phyloP scores from a whole-genome alignment of 2,329 filamentous ascomycete genomes.

The Microdochium bolleyi region DNA sequence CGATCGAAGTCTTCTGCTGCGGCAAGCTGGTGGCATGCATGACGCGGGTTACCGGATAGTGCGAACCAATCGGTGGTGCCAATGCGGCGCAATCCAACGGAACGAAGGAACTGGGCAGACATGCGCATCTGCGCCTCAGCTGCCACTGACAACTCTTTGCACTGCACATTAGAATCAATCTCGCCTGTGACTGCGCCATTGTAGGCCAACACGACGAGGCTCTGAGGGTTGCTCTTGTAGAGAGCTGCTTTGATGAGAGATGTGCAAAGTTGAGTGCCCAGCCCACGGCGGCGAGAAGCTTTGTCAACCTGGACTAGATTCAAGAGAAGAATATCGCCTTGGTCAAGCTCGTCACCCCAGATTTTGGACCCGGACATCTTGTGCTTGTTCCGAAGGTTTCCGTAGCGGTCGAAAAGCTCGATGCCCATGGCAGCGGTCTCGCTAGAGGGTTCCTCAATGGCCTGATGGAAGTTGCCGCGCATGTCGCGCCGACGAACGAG shows the following conservation, averaged over 20 bases:
- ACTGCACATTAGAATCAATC: neutral
- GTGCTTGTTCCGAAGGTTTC: constrained; percentile 21
- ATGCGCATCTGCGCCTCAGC: constrained; percentile 9
- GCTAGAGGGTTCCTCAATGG: neutral
- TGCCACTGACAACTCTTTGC: constrained; percentile 13
- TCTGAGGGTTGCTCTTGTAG: constrained; percentile 1
- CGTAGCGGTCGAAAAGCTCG: constrained; percentile 27
- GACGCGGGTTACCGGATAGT: constrained; percentile 12
- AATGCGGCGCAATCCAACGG: constrained; percentile 10
- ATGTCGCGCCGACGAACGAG: neutral
- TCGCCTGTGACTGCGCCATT: neutral
- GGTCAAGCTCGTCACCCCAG: constrained; percentile 20
- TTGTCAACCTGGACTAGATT: constrained; percentile 9
- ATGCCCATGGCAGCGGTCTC: constrained; percentile 8
- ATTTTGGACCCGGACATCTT: constrained; percentile 15
- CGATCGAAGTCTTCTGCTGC: constrained; percentile 1
- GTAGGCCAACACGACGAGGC: neutral
- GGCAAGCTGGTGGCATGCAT: constrained; percentile 13
- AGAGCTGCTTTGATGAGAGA: constrained; percentile 17
- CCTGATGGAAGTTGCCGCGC: neutral
- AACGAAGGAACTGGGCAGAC: constrained; percentile 5
- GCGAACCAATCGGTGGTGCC: constrained; percentile 21
- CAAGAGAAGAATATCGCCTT: constrained; percentile 15
- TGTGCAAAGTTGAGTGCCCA: constrained; percentile 19
- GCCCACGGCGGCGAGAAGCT: constrained; percentile 12